These are phyloP conservation scores for Phytopythium litorale DNA, from an alignment of 352 stramenopile genomes.

Conservation along the genomic window DNA sequence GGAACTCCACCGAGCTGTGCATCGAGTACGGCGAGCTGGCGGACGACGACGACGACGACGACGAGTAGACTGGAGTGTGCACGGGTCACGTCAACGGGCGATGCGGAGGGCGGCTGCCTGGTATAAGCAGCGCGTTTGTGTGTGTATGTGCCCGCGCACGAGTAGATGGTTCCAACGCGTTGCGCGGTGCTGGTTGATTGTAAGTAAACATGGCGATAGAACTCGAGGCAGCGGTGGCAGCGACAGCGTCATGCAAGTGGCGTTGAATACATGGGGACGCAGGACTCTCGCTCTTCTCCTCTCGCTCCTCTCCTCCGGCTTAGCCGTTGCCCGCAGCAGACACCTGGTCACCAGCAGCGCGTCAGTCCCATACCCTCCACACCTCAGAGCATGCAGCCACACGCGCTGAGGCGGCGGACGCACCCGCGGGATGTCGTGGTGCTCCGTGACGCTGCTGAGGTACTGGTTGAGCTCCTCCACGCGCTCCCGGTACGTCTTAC, in stretches of 20 bases:
- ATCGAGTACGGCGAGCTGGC: constrained; percentile 39
- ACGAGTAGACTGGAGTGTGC: constrained; percentile 11
- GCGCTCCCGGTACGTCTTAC: constrained; percentile 88
- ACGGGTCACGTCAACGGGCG: neutral
- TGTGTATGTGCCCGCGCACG: neutral
- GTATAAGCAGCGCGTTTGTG: neutral
- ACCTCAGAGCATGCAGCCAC: neutral
- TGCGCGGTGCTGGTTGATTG: neutral
- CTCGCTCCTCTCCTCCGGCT: constrained; percentile 9
- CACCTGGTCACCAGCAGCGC: constrained; percentile 25
- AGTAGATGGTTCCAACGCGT: neutral
- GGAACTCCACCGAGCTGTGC: constrained; percentile 53
- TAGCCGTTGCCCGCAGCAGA: constrained; percentile 91
- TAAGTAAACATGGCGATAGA: neutral
- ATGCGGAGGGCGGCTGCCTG: neutral
- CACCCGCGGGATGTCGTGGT: constrained; percentile 97
- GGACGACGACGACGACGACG: constrained; percentile 16
- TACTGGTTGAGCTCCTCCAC: constrained; percentile 98
- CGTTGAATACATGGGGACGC: neutral
- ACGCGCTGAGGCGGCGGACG: constrained; percentile 2
- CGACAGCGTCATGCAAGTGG: neutral
- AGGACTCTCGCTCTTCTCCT: neutral
- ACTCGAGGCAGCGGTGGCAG: neutral
- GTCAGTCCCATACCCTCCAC: neutral
- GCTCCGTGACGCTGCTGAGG: constrained; percentile 94